A percentile compares a stretch with the other conserved stretches of the same genome.
Conservation (phyloP, 306 rosid genomes). For the Senna tora region DNA sequence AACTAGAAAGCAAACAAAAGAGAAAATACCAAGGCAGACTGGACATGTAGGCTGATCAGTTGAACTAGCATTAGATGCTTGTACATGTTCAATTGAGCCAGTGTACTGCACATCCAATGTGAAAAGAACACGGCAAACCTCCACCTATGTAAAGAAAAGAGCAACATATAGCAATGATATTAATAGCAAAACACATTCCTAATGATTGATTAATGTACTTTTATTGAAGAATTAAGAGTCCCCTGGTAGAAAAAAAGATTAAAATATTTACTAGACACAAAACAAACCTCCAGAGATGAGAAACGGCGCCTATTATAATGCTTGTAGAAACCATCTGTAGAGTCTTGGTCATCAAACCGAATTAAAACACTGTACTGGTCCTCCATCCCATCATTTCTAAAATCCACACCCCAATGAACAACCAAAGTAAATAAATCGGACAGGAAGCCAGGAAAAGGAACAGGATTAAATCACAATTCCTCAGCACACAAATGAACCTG, state of each 20-base stretch:
- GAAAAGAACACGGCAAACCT: constrained; percentile 77
- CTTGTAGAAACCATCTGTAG: constrained; percentile 73
- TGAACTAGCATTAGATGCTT: constrained; percentile 66
- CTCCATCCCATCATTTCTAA: constrained; percentile 79
- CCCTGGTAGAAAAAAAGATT: too few species aligned
- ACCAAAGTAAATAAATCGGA: not conserved
- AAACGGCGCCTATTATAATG: constrained; percentile 73
- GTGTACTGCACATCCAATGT: constrained; percentile 87
- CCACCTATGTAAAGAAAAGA: constrained; percentile 51
- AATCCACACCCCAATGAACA: constrained; percentile 10
- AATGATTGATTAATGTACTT: not conserved
- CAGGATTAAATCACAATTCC: constrained; percentile 2
- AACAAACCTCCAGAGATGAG: constrained; percentile 82
- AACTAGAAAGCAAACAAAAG: not conserved
- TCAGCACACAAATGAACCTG: constrained; percentile 47
- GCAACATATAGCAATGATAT: constrained; percentile 2
- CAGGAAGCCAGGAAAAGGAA: not conserved
- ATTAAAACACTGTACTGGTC: constrained; percentile 82
- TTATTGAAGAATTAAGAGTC: not conserved
- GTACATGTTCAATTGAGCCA: constrained; percentile 83
- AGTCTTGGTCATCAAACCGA: constrained; percentile 71
- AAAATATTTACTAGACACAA: constrained; percentile 2
- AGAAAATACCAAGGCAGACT: constrained; percentile 77
- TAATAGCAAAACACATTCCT: not conserved
- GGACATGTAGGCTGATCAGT: constrained; percentile 93